Percentiles rank a stretch among this genome's conserved stretches.
These are phyloP conservation scores for Syncephalastrum sp. DNA, from an alignment of 371 early-diverging fungal species.

Conservation along the genomic window DNA sequence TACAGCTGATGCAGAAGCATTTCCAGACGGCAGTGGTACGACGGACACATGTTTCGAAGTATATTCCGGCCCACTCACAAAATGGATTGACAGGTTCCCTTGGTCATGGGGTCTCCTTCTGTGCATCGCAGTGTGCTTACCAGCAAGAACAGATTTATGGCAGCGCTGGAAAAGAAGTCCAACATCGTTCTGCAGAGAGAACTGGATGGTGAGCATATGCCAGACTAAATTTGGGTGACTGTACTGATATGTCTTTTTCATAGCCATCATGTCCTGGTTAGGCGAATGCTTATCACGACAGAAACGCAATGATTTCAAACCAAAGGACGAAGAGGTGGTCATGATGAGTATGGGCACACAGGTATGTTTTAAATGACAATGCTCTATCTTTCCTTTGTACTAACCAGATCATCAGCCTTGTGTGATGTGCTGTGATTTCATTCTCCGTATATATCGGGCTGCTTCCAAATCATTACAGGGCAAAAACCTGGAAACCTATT, in stretches of 20 bases:
- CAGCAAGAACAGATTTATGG: slow-evolving; percentile 85
- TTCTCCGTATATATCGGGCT: slow-evolving; percentile 58
- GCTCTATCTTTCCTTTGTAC: no score
- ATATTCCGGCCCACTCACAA: not conserved
- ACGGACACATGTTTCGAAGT: not conserved
- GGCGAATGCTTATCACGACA: slow-evolving; percentile 61
- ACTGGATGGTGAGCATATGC: slow-evolving; percentile 50
- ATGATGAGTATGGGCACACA: slow-evolving; percentile 72
- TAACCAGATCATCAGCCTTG: slow-evolving; percentile 52
- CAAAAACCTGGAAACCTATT: slow-evolving; percentile 76
- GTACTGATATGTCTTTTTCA: not conserved
- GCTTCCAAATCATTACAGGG: slow-evolving; percentile 69
- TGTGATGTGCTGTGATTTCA: slow-evolving; percentile 66
- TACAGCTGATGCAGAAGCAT: slow-evolving; percentile 87
- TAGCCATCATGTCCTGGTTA: slow-evolving; percentile 53
- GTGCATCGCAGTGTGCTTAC: slow-evolving; percentile 82
- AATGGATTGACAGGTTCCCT: slow-evolving; percentile 53
- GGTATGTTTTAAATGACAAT: slow-evolving; percentile 22
- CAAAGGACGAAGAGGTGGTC: slow-evolving; percentile 80
- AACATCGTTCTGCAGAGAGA: slow-evolving; percentile 80
- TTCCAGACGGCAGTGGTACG: slow-evolving; percentile 84
- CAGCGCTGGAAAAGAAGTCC: slow-evolving; percentile 72
- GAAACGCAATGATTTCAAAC: slow-evolving; percentile 74
- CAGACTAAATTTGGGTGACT: no score
- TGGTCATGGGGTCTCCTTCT: slow-evolving; percentile 74